Percentiles rank a stretch among this genome's conserved stretches.
phyloP scores from a whole-genome alignment of 2,329 filamentous ascomycete genomes.

The Dactylellina cionopaga region DNA sequence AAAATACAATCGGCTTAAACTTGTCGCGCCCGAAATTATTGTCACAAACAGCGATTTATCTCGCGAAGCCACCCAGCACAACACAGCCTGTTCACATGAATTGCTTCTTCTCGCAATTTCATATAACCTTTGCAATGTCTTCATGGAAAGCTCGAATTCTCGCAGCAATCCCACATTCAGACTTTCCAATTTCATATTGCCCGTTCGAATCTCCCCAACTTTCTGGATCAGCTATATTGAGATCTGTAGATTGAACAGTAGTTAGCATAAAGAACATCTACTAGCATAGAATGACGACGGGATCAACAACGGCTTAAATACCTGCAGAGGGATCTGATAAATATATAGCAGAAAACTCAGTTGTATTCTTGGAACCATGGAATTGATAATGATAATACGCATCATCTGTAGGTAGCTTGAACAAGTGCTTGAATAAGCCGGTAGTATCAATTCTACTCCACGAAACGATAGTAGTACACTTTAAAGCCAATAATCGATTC shows the following conservation, averaged over 20 bases:
- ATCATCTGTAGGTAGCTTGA: slow-evolving; percentile 19
- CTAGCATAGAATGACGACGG: too few relatives aligned
- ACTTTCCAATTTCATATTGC: slow-evolving; percentile 7
- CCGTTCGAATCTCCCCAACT: background rate
- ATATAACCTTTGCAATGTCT: background rate
- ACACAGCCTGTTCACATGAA: too few relatives aligned
- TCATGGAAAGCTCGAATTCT: slow-evolving; percentile 15
- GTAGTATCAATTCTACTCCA: slow-evolving; percentile 21
- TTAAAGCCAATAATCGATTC: slow-evolving; percentile 5
- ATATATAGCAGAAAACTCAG: slow-evolving; percentile 19
- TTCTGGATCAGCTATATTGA: slow-evolving; percentile 11
- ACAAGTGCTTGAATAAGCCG: slow-evolving; percentile 16
- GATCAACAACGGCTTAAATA: too few relatives aligned
- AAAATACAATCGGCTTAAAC: too few relatives aligned
- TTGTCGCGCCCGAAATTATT: too few relatives aligned
- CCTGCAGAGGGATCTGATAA: slow-evolving; percentile 11
- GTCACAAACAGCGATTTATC: too few relatives aligned
- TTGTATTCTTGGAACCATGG: background rate
- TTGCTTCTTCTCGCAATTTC: background rate
- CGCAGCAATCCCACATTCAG: slow-evolving; percentile 5
- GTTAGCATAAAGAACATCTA: too few relatives aligned
- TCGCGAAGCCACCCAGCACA: too few relatives aligned
- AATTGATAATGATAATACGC: slow-evolving; percentile 24
- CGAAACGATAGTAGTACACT: slow-evolving; percentile 11
- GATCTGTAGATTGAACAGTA: too few relatives aligned